Conservation (phyloP, 2,329 filamentous ascomycete species). For the Botrytis medusae region DNA sequence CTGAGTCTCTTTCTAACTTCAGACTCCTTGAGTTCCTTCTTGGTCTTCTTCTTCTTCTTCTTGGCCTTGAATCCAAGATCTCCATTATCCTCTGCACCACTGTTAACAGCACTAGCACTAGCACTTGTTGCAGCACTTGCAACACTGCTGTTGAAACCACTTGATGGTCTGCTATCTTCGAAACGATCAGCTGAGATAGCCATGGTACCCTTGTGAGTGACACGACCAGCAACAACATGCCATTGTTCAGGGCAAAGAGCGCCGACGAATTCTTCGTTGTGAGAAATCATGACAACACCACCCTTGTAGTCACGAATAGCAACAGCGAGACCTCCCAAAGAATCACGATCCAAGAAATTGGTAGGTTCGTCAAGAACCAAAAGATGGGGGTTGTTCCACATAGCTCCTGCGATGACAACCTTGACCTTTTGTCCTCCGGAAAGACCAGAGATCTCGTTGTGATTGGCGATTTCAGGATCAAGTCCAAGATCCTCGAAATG, state of each 20-base stretch:
- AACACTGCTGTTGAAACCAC: constrained; percentile 58
- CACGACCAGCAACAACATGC: constrained; percentile 84
- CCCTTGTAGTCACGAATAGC: constrained; percentile 98
- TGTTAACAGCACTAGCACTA: constrained; percentile 67
- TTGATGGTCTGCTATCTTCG: constrained; percentile 74
- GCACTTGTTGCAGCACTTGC: constrained; percentile 54
- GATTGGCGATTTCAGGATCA: constrained; percentile 96
- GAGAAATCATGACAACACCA: constrained; percentile 98
- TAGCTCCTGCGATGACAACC: constrained; percentile 91
- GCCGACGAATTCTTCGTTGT: constrained; percentile 98
- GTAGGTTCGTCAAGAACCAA: constrained; percentile 97
- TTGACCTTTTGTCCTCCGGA: constrained; percentile 99
- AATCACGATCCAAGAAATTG: constrained; percentile 98
- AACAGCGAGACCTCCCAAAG: constrained; percentile 92
- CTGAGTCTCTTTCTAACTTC: constrained; percentile 83
- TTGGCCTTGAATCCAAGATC: constrained; percentile 82
- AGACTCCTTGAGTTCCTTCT: constrained; percentile 91
- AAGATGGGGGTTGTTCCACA: constrained; percentile 99
- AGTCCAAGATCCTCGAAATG: constrained; percentile 97
- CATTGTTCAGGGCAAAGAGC: constrained; percentile 95
- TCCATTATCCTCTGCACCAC: constrained; percentile 78
- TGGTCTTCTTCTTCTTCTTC: constrained; percentile 99
- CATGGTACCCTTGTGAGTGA: constrained; percentile 78
- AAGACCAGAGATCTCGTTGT: constrained; percentile 95
- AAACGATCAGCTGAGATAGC: constrained; percentile 79